Percentiles rank a stretch among this genome's conserved stretches.
phyloP scores from a whole-genome alignment of 352 stramenopile genomes.

The Globisporangium cystogenes region DNA sequence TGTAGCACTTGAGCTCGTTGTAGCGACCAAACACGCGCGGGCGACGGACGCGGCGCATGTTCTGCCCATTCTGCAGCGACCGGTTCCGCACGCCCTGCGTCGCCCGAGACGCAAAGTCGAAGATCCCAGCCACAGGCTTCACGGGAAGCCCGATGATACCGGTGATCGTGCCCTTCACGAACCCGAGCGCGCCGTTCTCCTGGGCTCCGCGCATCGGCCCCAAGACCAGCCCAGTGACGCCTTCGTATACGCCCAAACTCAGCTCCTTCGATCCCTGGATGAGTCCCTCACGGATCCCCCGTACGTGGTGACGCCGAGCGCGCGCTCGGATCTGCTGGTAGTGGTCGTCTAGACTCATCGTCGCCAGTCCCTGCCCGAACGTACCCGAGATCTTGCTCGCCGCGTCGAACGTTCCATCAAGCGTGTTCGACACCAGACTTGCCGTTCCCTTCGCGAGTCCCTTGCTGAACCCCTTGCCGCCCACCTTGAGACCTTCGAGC shows the following conservation, averaged over 20 bases:
- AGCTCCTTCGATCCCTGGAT: conserved; percentile 83
- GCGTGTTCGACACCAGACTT: conserved; percentile 82
- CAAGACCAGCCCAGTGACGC: conserved; percentile 73
- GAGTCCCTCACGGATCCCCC: conserved; percentile 71
- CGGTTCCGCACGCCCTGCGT: conserved; percentile 83
- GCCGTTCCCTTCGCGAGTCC: conserved; percentile 83
- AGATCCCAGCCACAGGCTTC: conserved; percentile 85
- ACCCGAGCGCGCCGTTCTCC: conserved; percentile 73
- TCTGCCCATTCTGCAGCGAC: conserved; percentile 74
- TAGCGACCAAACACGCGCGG: conserved; percentile 86
- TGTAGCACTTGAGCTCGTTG: conserved; percentile 88
- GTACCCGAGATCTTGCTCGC: conserved; percentile 87
- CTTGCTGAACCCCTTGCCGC: conserved; percentile 82
- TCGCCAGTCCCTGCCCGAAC: conserved; percentile 83
- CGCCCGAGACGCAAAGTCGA: conserved; percentile 86
- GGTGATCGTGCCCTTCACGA: conserved; percentile 82
- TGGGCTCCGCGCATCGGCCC: conserved; percentile 80
- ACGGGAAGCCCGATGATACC: conserved; percentile 84
- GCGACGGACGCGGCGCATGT: conserved; percentile 68
- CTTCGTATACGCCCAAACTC: conserved; percentile 80
- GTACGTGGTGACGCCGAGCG: conserved; percentile 70
- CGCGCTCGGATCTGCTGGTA: conserved; percentile 84
- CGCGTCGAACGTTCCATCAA: conserved; percentile 85
- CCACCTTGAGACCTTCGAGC: conserved; percentile 89
- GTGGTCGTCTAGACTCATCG: conserved; percentile 81